A percentile compares a stretch with the other conserved stretches of the same genome.
These are phyloP conservation scores for Yarrowia divulgata DNA, from an alignment of 805 yeast species.

Conservation along the genomic window DNA sequence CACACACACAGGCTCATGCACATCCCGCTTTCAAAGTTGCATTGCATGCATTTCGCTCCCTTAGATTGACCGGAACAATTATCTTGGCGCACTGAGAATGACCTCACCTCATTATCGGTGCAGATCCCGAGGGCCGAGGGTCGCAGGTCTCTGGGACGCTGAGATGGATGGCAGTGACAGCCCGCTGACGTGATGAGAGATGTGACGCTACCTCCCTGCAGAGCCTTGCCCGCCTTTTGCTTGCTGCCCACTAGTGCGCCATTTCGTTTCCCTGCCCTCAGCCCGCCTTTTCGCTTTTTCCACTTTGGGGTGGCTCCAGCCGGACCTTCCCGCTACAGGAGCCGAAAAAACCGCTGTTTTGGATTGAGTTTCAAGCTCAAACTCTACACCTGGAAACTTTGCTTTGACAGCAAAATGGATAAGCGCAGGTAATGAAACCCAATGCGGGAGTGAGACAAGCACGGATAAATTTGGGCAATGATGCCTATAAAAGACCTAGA, in stretches of 20 bases:
- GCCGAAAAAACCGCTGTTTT: slow-evolving; percentile 35
- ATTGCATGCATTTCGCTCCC: slow-evolving; percentile 38
- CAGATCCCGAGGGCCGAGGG: slow-evolving; percentile 40
- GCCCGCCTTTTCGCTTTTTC: slow-evolving; percentile 9
- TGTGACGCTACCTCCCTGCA: not conserved
- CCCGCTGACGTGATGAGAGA: no score
- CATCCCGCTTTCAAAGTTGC: slow-evolving; percentile 30
- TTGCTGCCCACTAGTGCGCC: slow-evolving; percentile 25
- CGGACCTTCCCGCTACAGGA: slow-evolving; percentile 35
- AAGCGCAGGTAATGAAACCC: slow-evolving; percentile 40
- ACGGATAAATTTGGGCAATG: slow-evolving; percentile 37
- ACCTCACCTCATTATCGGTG: slow-evolving; percentile 39
- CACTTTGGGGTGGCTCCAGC: slow-evolving; percentile 35
- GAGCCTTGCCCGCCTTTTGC: not conserved
- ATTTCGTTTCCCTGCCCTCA: not conserved
- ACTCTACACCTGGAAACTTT: slow-evolving; percentile 35
- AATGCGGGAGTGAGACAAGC: slow-evolving; percentile 37
- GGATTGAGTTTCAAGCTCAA: slow-evolving; percentile 23
- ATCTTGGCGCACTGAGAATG: slow-evolving; percentile 38
- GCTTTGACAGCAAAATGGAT: slow-evolving; percentile 38
- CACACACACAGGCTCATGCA: slow-evolving; percentile 22
- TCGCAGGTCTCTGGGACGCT: slow-evolving; percentile 5
- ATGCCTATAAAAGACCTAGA: slow-evolving; percentile 33
- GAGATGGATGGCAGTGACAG: not conserved
- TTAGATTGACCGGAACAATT: slow-evolving; percentile 37